Percentiles rank a stretch among this genome's conserved stretches.
Evolutionary conservation across 345 rosid genomes (phyloP).

Genomic region (Reutealis trisperma): DNA sequence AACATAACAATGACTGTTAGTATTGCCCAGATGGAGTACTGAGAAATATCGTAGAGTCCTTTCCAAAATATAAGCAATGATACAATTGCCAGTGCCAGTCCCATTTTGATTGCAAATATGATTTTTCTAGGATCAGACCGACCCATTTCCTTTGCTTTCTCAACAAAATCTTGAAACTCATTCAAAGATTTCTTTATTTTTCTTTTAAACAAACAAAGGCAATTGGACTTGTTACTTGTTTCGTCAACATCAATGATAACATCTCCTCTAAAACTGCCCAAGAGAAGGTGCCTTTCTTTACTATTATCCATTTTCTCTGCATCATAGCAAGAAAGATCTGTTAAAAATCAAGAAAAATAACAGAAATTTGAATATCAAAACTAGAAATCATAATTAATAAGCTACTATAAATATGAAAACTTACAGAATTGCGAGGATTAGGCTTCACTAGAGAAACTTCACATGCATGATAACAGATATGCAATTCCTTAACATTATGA

Average conservation of each 20-base stretch:
- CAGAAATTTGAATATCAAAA: background rate
- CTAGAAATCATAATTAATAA: background rate
- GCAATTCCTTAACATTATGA: background rate
- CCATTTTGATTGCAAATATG: slow-evolving; percentile 73
- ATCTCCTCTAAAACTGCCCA: slow-evolving; percentile 8
- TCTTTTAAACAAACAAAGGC: background rate
- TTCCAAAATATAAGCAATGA: slow-evolving; percentile 60
- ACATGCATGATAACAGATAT: background rate
- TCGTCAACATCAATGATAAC: background rate
- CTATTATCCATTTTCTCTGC: background rate
- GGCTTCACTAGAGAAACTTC: background rate
- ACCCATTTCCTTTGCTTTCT: slow-evolving; percentile 56
- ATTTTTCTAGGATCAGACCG: slow-evolving; percentile 62
- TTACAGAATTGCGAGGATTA: background rate
- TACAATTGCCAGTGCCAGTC: slow-evolving; percentile 51
- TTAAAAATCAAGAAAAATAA: too few species aligned
- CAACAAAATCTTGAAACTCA: slow-evolving; percentile 24
- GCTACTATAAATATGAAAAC: background rate
- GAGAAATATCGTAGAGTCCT: slow-evolving; percentile 45
- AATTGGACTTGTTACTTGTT: background rate
- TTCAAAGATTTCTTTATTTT: slow-evolving; percentile 17
- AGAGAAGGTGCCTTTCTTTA: slow-evolving; percentile 10
- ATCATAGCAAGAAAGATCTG: background rate
- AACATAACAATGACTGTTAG: slow-evolving; percentile 84
- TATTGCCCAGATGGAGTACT: slow-evolving; percentile 82